Conservation (phyloP, 495 filamentous ascomycete species). For the Bombardia bombarda region DNA sequence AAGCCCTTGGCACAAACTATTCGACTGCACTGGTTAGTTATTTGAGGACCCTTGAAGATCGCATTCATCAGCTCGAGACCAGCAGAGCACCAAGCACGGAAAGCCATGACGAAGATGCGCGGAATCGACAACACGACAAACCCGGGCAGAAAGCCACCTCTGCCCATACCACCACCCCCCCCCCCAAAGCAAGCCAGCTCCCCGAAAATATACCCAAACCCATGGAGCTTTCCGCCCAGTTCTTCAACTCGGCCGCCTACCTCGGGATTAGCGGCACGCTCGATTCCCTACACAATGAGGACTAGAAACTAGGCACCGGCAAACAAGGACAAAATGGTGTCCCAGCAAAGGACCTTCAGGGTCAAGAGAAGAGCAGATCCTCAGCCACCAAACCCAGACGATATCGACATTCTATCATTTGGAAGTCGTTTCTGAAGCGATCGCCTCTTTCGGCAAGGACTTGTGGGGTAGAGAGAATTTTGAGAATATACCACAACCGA, state of each 20-base stretch:
- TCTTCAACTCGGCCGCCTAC: background rate
- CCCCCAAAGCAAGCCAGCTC: background rate
- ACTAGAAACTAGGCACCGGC: too few relatives aligned
- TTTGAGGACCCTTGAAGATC: slow-evolving; percentile 4
- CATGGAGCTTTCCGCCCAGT: background rate
- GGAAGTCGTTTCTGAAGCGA: slow-evolving; percentile 1
- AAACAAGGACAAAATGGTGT: too few relatives aligned
- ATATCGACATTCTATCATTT: slow-evolving; percentile 5
- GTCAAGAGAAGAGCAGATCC: background rate
- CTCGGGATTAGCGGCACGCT: too few relatives aligned
- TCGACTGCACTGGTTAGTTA: slow-evolving; percentile 8
- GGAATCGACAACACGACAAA: too few relatives aligned
- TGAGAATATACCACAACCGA: background rate
- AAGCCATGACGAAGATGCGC: background rate
- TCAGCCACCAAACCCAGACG: background rate
- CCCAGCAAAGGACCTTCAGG: background rate
- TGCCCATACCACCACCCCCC: too few relatives aligned
- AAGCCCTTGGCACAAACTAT: slow-evolving; percentile 1
- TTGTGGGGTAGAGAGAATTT: background rate
- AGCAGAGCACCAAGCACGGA: background rate
- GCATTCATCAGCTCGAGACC: slow-evolving; percentile 4
- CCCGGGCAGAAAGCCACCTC: too few relatives aligned
- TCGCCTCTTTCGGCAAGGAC: slow-evolving; percentile 1
- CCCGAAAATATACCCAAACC: background rate
- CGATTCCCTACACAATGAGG: too few relatives aligned